phyloP scores from a whole-genome alignment of 441 rosid species.

The Melastoma candidum region DNA sequence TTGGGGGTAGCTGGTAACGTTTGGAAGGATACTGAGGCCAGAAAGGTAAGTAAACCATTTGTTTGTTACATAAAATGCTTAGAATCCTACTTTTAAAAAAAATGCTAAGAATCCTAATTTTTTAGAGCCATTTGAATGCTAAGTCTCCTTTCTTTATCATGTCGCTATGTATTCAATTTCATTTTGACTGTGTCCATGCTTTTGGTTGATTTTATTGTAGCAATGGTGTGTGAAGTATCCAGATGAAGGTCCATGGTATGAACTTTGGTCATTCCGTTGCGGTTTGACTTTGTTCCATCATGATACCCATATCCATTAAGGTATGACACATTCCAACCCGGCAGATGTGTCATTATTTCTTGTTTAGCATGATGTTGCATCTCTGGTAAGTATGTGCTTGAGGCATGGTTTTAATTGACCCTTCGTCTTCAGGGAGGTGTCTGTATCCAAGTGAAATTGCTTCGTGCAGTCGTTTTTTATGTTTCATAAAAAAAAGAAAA shows the following conservation, averaged over 20 bases:
- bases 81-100: too few species aligned
- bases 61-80: slow-evolving; percentile 3
- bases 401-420: too few species aligned
- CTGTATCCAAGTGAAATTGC: too few species aligned
- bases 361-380: slow-evolving; percentile 2
- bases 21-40: slow-evolving; percentile 98
- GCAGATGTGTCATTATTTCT: not conserved
- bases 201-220: slow-evolving; percentile 26
- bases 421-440: too few species aligned
- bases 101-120: too few species aligned
- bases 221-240: slow-evolving; percentile 98
- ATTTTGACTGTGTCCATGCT: not conserved
- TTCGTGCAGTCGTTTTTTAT: too few species aligned
- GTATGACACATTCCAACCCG: slow-evolving; percentile 24
- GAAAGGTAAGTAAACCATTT: slow-evolving; percentile 49
- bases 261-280: slow-evolving; percentile 86
- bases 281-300: slow-evolving; percentile 99
- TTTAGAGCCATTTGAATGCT: too few species aligned
- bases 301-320: slow-evolving; percentile 99
- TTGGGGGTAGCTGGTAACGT: slow-evolving; percentile 95
- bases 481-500: too few species aligned
- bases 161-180: too few species aligned
- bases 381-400: not conserved
- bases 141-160: too few species aligned
- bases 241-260: slow-evolving; percentile 93